Base-by-base conservation (phyloP, 1,284 basidiomycete species). In the Anthracocystis setariae region DNA sequence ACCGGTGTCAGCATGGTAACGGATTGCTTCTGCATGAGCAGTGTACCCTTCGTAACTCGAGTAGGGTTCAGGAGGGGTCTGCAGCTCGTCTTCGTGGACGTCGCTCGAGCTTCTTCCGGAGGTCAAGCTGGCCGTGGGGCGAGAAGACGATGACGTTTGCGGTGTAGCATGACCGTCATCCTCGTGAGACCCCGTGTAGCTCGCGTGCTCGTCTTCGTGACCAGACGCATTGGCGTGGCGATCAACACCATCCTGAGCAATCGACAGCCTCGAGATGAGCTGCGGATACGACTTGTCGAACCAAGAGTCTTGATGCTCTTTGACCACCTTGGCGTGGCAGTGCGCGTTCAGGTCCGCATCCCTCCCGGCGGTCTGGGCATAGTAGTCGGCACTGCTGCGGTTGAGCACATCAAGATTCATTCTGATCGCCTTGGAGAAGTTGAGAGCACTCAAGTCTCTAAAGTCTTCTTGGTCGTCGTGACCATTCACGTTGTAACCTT, bases 101-200 rank as follows among this genome's bases (percentile, higher is more conserved):
- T 70, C 67, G 58, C 68, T 65, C 10, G 58, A 65, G 44, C 62
- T 71, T 8, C 62, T 48, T 13, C 42, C 54, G 1, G 62, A 66
- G 2, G 44, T n/a, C 10, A 63, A 47, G 43, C 67, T 61, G 1
- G 47, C 48, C 20, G 67, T 25, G 15, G 29, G 43, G 12, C 61
- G 56, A 21, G 24, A 44, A 1, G 60, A 69, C 8, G 20, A 32
- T 8, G 48, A 25, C 8, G 50, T 38, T 18, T 33, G 20, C n/a
- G 46, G 50, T 3, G 46, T 46, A 3, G 18, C 21, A 12, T 42
- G 18, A 10, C 47, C 57, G 7, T 33, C 24, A 18, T 32, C 21
- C 1, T 49, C 42, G 3, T n/a, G 37, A 15, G 21, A 24, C 4
- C 37, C 46, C 42, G 35, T 45, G 21, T 46, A 54, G 18, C 46